Evolutionary conservation across 1,284 basidiomycete genomes (phyloP).

Genomic region (Moesziomyces sp.): DNA sequence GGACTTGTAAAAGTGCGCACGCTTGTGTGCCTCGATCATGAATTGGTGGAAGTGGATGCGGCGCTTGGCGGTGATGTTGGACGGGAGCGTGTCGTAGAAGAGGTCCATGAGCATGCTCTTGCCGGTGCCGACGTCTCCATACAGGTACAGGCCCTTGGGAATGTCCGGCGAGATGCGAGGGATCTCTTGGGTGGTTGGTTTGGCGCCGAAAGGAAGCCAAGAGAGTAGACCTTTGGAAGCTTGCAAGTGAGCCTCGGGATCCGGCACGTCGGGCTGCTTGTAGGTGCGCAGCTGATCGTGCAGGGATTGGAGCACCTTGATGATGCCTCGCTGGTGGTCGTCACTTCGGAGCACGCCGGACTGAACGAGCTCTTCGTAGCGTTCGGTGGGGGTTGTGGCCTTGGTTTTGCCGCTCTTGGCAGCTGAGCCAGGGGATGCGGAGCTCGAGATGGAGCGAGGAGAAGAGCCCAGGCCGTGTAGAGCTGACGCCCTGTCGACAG

Average conservation of each 20-base stretch:
- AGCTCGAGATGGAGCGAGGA: slow-evolving; percentile 7
- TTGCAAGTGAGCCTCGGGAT: slow-evolving; percentile 50
- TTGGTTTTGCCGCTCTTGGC: slow-evolving; percentile 21
- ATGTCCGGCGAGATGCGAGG: slow-evolving; percentile 70
- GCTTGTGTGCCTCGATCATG: slow-evolving; percentile 98
- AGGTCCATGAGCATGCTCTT: slow-evolving; percentile 98
- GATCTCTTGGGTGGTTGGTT: slow-evolving; percentile 38
- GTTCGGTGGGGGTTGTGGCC: slow-evolving; percentile 71
- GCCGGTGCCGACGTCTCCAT: slow-evolving; percentile 95
- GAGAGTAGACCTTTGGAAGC: slow-evolving; percentile 39
- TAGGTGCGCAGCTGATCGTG: slow-evolving; percentile 81
- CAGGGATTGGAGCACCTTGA: slow-evolving; percentile 81
- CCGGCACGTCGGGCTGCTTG: slow-evolving; percentile 57
- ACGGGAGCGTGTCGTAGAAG: slow-evolving; percentile 86
- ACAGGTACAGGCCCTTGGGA: slow-evolving; percentile 93
- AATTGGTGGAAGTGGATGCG: slow-evolving; percentile 89
- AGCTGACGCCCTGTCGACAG: background rate
- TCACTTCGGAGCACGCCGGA: slow-evolving; percentile 81
- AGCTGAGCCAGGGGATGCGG: slow-evolving; percentile 7
- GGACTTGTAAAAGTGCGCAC: slow-evolving; percentile 76
- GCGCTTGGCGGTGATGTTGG: slow-evolving; percentile 78
- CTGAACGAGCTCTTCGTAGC: slow-evolving; percentile 81
- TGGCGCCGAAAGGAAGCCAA: slow-evolving; percentile 38
- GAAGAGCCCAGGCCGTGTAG: background rate
- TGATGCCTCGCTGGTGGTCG: slow-evolving; percentile 84